Base-by-base conservation (phyloP, 2,329 filamentous ascomycete genomes). In the Curvularia sp. region DNA sequence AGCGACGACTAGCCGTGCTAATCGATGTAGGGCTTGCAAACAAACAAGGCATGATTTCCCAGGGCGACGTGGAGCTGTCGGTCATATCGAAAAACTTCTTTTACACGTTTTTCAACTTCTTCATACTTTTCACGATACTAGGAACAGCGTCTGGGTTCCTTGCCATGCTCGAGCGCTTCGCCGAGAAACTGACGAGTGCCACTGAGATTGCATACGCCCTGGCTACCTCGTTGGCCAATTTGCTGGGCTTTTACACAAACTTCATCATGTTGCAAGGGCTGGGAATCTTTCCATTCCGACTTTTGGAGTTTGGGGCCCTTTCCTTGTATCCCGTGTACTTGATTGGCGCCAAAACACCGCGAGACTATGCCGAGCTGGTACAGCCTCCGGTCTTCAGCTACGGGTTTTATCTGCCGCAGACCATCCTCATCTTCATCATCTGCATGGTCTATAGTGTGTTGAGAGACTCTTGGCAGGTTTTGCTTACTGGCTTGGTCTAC, bases 41-140 rank as follows among this genome's bases (percentile, higher is more conserved):
- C 74, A 85, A 87, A 52, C 95, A 99, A 80, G 95, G 95, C 49
- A 96, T 96, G 88, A 92, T 97, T 51, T 98, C 95, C 0, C 91
- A 93, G 68, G 92, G 92, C 44, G 95, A 99, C 62, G 89, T 99
- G 22, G 95, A 98, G 77, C 84, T 99, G 6, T 98, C 95, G 0
- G 84, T 96, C 44, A 94, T 99, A 65, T 97, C 92, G 53, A 99
- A 99, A 81, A 99, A 98, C 78, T 99, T 98, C 80, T 97, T 98
- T 83, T 99, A 99, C 75, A 93, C 91, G 9, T 99, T 99, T 78
- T 98, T 99, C 86, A 99, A 99, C 79, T 92, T 98, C 57, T 99
- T 99, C 79, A 86, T 98, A 50, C 87, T 98, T 44, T 97, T 98
- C 75, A 96, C 94, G 0, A 85, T 95, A 26, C 91, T 96, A 46